Base-by-base conservation (phyloP, 352 stramenopile species). In the Globisporangium heterothallicum region DNA sequence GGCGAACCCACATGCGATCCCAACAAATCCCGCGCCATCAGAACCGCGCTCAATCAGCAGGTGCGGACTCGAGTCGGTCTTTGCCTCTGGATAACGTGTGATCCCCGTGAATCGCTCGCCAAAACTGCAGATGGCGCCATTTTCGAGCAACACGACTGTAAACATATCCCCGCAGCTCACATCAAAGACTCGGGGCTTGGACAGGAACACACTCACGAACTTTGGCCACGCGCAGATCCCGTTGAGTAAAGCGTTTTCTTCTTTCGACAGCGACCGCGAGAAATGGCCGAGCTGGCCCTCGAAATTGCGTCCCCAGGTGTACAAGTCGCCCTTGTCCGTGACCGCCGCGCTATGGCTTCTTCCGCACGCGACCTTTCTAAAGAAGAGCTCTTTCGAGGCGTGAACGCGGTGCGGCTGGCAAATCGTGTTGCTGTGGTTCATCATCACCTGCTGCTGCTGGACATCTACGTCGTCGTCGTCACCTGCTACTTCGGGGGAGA, bases 261-360 rank as follows among this genome's bases (percentile, higher is more conserved):
- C 56, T 21, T 59, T 72, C 3, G 64, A 43, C 3, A 84, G 55
- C 0, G 64, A 68, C 9, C 26, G 53, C 6, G 70, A 63, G 8
- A 64, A 58, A 16, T 88, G 78, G 1, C 89, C 89, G 6, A 96
- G 73, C 43, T 97, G 87, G 0, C 86, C 88, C 57, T 96, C 84
- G 14, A 78, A 83, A 53, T 93, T 94, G 14, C 84, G 61, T 2
- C 89, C 88, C 88, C 88, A 97, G 4, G 87, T 89, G 63, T 95
- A 96, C 21, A 96, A 29, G 42, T 95, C 87, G 16, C 87, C 86
- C 22, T 61, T 71, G n/a, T 82, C 55, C 0, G 84, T 94, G 45
- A 96, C 26, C 2, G 84, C 84, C 42, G 73, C 77, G 4, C 71
- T 80, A 50, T 97, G 89, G 24, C 68, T 51, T 24, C 61, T 55